These are phyloP conservation scores for Pyrenochaeta sp. DNA, from an alignment of 2,329 filamentous ascomycete species.

Conservation along the genomic window DNA sequence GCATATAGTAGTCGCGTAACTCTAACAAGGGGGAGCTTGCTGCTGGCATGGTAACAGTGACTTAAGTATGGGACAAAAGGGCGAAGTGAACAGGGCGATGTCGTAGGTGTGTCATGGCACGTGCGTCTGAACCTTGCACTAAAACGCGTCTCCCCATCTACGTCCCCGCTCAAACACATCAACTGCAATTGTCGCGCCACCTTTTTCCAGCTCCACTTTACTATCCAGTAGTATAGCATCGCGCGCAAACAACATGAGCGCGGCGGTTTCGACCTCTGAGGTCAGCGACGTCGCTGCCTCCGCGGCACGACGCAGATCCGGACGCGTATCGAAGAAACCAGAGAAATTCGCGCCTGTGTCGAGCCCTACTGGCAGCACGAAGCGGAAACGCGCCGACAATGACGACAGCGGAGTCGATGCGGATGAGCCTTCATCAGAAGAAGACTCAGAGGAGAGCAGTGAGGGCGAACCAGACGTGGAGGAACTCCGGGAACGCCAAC, in stretches of 20 bases:
- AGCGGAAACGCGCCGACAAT: constrained; percentile 48
- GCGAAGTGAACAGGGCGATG: background rate
- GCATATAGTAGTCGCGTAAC: too few relatives aligned
- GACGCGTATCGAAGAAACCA: constrained; percentile 52
- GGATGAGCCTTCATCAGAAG: constrained; percentile 35
- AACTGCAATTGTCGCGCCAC: constrained; percentile 30
- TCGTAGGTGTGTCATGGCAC: constrained; percentile 11
- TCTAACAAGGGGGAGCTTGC: too few relatives aligned
- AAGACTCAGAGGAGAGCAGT: constrained; percentile 42
- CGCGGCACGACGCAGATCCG: constrained; percentile 50
- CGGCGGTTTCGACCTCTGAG: constrained; percentile 33
- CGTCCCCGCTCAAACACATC: constrained; percentile 28
- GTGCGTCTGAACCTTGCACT: constrained; percentile 20
- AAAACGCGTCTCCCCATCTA: constrained; percentile 29
- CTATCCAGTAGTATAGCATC: constrained; percentile 3
- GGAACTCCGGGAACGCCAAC: constrained; percentile 47
- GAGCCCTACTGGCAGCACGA: constrained; percentile 41
- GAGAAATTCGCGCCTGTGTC: constrained; percentile 42
- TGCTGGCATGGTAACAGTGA: background rate
- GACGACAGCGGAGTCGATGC: constrained; percentile 41
- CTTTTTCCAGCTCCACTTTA: constrained; percentile 11
- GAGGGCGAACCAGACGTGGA: constrained; percentile 52
- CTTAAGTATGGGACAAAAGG: background rate
- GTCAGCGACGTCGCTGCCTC: constrained; percentile 36
- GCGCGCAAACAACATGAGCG: constrained; percentile 44